Evolutionary conservation across 2,329 filamentous ascomycete genomes (phyloP).

Genomic region (Tolypocladium amazonense): DNA sequence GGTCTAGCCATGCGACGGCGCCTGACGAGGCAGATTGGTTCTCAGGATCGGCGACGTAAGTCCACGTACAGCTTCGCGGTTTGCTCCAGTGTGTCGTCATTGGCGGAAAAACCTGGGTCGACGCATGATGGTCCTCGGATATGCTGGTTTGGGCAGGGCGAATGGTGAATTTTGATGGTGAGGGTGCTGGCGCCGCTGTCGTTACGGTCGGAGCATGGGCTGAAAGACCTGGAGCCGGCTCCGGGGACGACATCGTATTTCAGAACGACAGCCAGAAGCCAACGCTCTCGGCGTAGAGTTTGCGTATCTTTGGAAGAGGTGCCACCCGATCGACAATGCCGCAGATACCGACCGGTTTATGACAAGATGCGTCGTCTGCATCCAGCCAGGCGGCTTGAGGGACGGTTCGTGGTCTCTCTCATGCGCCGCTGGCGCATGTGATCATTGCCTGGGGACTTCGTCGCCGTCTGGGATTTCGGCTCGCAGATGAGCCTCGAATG

Average conservation of each 20-base stretch:
- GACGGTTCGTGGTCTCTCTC: not conserved
- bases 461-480: not conserved
- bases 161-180: constrained; percentile 6
- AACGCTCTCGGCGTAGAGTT: not conserved
- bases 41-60: constrained; percentile 20
- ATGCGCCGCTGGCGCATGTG: not conserved
- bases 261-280: not conserved
- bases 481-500: not conserved
- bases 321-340: not conserved
- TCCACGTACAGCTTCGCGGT: constrained; percentile 27
- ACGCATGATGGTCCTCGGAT: constrained; percentile 6
- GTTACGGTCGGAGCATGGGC: constrained; percentile 1
- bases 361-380: not conserved
- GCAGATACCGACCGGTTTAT: not conserved
- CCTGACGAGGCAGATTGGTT: constrained; percentile 13
- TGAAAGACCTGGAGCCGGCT: not conserved
- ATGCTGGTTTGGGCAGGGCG: not conserved
- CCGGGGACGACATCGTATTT: constrained; percentile 5
- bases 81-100: constrained; percentile 27
- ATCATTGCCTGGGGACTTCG: not conserved
- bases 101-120: constrained; percentile 17
- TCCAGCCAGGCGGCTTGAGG: not conserved
- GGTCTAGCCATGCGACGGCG: constrained; percentile 24
- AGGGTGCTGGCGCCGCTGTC: not conserved
- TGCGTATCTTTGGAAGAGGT: too few species aligned